Conservation (phyloP, 306 rosid genomes). For the Casuarina cunninghamiana region DNA sequence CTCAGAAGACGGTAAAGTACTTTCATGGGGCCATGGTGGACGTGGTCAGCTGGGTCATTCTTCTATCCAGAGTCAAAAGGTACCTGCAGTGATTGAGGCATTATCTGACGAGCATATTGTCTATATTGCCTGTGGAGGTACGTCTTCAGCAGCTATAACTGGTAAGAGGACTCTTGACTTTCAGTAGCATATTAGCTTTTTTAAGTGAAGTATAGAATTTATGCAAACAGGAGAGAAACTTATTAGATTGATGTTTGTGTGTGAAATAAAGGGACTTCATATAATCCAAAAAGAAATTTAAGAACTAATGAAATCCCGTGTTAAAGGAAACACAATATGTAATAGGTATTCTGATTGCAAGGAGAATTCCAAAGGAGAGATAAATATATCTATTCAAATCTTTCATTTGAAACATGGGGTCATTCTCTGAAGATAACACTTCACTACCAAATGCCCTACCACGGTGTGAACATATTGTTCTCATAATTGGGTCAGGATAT, state of each 20-base stretch:
- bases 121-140: slow-evolving; percentile 81
- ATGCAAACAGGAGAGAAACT: not conserved
- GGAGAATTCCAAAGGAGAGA: too few species aligned
- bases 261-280: too few species aligned
- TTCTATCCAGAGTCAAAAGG: slow-evolving; percentile 58
- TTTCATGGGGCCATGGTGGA: slow-evolving; percentile 97
- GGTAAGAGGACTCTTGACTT: slow-evolving; percentile 40
- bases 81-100: slow-evolving; percentile 67
- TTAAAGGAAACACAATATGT: not conserved
- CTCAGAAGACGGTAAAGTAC: slow-evolving; percentile 83
- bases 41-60: slow-evolving; percentile 95
- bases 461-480: too few species aligned
- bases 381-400: too few species aligned
- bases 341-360: too few species aligned
- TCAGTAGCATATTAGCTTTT: not conserved
- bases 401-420: too few species aligned
- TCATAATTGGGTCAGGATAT: too few species aligned
- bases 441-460: too few species aligned
- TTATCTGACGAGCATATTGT: slow-evolving; percentile 51
- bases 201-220: not conserved
- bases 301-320: not conserved
- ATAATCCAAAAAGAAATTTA: not conserved
- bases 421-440: too few species aligned
- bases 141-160: slow-evolving; percentile 86
- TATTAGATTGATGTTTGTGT: not conserved